Evolutionary conservation across 441 rosid genomes (phyloP), one percentile per base, ranked within the genome.

Genomic region (Erysimum pusillum): DNA sequence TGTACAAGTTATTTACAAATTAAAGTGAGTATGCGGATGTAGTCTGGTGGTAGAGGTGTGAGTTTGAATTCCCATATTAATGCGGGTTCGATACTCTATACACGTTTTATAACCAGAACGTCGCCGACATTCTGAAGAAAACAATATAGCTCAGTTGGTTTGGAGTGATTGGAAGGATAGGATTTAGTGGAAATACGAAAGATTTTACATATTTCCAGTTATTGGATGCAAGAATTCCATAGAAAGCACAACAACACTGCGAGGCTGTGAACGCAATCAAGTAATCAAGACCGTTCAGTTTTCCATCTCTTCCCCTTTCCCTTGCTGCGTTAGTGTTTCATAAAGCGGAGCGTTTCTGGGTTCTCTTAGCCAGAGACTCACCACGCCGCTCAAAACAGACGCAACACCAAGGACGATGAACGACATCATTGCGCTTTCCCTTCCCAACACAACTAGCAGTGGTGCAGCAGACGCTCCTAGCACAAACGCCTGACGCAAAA

Each of bases 381-480:
- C 12, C 4, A 84, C 53, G 0, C 94, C 92, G 7, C 92, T 87
- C 17, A 85, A 32, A 31, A 85, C 78, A n/a, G 92, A 81, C 3
- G 87, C 66, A 2, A 67, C 38, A 3, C 92, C 89, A 54, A 90
- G 86, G 15, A 87, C 71, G 0, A 86, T 9, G 45, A 87, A 90
- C 1, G 10, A 92, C 20, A 86, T 41, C 6, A 83, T 72, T 0
- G 91, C 88, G 14, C 80, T 85, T 15, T 80, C 36, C 0, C 91
- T 81, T 6, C 97, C 91, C 20, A 87, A 39, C 1, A 77, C 91
- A 12, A 90, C 97, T 31, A 89, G 45, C 72, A 85, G 14, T 0
- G 93, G 96, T 0, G 90, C 87, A 3, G 88, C 69, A 0, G 96
- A 87, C 20, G 94, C 97, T 36, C 96, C 97, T 10, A 90, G 17